Conservation (phyloP, 208 protist genomes). For the Leishmania major region DNA sequence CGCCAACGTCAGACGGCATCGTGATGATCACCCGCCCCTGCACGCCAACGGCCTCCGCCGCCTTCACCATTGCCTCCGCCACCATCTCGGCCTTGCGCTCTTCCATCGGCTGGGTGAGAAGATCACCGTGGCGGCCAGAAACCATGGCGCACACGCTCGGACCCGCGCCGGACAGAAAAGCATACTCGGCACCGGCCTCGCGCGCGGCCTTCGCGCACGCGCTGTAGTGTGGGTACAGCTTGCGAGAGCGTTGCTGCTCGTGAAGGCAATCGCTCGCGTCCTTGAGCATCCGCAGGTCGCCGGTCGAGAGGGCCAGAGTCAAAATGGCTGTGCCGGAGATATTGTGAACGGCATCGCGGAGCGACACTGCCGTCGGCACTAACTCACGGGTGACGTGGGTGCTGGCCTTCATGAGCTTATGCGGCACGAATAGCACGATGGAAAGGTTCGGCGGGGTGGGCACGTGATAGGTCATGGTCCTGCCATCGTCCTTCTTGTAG, state of each 20-base stretch:
- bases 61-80: slow-evolving; percentile 79
- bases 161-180: slow-evolving; percentile 82
- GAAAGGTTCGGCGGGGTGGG: slow-evolving; percentile 75
- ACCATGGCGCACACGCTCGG: slow-evolving; percentile 84
- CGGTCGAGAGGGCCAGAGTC: slow-evolving; percentile 77
- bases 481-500: slow-evolving; percentile 46
- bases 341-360: slow-evolving; percentile 91
- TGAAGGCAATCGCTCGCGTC: slow-evolving; percentile 83
- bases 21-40: slow-evolving; percentile 78
- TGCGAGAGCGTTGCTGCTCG: slow-evolving; percentile 73
- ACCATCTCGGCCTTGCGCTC: slow-evolving; percentile 70
- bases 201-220: slow-evolving; percentile 64
- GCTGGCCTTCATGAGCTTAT: slow-evolving; percentile 87
- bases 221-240: slow-evolving; percentile 82
- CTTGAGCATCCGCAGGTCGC: slow-evolving; percentile 67
- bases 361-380: slow-evolving; percentile 61
- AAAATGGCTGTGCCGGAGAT: slow-evolving; percentile 89
- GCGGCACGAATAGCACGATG: slow-evolving; percentile 90
- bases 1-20: slow-evolving; percentile 72
- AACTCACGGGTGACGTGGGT: slow-evolving; percentile 86
- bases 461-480: slow-evolving; percentile 77
- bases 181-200: slow-evolving; percentile 68
- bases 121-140: slow-evolving; percentile 56
- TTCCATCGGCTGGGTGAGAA: slow-evolving; percentile 46
- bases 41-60: slow-evolving; percentile 57